A percentile compares a stretch with the other conserved stretches of the same genome.
Evolutionary conservation across 2,329 filamentous ascomycete genomes (phyloP).

Genomic region (Ascosphaera apis): DNA sequence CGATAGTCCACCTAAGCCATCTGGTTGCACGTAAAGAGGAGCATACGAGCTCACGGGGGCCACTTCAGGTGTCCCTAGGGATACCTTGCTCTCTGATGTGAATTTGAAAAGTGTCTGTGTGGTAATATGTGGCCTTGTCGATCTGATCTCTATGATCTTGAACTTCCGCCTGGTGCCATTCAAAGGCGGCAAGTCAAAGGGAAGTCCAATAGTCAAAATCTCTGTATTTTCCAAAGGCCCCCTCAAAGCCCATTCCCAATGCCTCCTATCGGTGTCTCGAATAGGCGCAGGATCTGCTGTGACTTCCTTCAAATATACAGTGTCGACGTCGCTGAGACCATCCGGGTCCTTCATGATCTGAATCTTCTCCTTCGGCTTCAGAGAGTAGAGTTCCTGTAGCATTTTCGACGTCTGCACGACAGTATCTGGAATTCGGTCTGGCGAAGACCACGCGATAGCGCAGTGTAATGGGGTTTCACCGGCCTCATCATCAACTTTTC

Average conservation of each 20-base stretch:
- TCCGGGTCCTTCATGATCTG: constrained; percentile 32
- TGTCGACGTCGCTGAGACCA: constrained; percentile 29
- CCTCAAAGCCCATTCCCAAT: constrained; percentile 28
- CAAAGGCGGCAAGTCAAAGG: constrained; percentile 36
- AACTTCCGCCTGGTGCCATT: constrained; percentile 38
- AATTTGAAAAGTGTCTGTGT: constrained; percentile 15
- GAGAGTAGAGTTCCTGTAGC: constrained; percentile 47
- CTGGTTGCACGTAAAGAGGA: constrained; percentile 14
- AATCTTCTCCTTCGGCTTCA: constrained; percentile 50
- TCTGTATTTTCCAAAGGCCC: constrained; percentile 32
- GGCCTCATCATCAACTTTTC: constrained; percentile 6
- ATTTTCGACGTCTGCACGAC: constrained; percentile 50
- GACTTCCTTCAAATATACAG: constrained; percentile 38
- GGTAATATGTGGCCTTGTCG: constrained; percentile 17
- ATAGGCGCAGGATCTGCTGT: constrained; percentile 1
- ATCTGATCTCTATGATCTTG: constrained; percentile 34
- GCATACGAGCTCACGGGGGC: constrained; percentile 3
- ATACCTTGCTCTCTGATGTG: constrained; percentile 12
- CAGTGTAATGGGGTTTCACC: constrained; percentile 21
- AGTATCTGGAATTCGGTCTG: constrained; percentile 40
- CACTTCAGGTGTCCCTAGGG: constrained; percentile 11
- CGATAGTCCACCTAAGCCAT: constrained; percentile 43
- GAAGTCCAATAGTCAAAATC: constrained; percentile 44
- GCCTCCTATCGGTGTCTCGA: constrained; percentile 13
- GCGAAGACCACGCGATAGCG: constrained; percentile 39